Conservation (phyloP, 139 green algal species). For the Chlamydomonas incerta region DNA sequence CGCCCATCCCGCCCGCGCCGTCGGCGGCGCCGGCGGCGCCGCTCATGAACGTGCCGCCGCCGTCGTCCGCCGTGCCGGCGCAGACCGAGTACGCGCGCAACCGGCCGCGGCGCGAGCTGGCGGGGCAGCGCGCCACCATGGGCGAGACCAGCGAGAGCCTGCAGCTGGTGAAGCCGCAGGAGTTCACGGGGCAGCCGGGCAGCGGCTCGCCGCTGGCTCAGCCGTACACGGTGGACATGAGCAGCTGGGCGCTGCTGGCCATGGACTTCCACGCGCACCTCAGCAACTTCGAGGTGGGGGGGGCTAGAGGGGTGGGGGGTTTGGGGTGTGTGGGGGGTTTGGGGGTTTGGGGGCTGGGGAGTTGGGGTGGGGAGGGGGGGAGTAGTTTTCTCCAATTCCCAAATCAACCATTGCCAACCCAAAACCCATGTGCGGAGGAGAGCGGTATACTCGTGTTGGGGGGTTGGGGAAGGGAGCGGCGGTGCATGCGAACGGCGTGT, state of each 20-base stretch:
- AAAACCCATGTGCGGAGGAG: too few species aligned
- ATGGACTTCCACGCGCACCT: conserved; percentile 90
- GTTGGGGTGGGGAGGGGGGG: too few species aligned
- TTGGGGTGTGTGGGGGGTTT: background rate
- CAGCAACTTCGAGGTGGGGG: conserved; percentile 63
- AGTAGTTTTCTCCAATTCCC: too few species aligned
- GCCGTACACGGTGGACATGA: conserved; percentile 74
- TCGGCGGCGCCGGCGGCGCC: background rate
- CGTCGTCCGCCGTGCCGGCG: background rate
- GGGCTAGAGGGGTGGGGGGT: background rate
- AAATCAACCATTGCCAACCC: too few species aligned
- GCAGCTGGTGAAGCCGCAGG: conserved; percentile 67
- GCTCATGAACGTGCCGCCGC: conserved; percentile 3
- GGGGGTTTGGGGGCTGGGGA: too few species aligned
- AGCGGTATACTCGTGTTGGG: too few species aligned
- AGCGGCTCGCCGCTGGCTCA: conserved; percentile 61
- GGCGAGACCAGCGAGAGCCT: conserved; percentile 75
- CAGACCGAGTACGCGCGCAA: conserved; percentile 78
- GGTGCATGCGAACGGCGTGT: too few species aligned
- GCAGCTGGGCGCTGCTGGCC: conserved; percentile 61
- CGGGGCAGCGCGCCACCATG: conserved; percentile 49
- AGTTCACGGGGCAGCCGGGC: conserved; percentile 72
- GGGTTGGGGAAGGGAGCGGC: too few species aligned
- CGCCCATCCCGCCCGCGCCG: background rate
- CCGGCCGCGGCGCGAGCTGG: conserved; percentile 65